Percentiles rank a stretch among this genome's conserved stretches.
phyloP scores from a whole-genome alignment of 2,329 filamentous ascomycete genomes.

The Venturia nashicola region DNA sequence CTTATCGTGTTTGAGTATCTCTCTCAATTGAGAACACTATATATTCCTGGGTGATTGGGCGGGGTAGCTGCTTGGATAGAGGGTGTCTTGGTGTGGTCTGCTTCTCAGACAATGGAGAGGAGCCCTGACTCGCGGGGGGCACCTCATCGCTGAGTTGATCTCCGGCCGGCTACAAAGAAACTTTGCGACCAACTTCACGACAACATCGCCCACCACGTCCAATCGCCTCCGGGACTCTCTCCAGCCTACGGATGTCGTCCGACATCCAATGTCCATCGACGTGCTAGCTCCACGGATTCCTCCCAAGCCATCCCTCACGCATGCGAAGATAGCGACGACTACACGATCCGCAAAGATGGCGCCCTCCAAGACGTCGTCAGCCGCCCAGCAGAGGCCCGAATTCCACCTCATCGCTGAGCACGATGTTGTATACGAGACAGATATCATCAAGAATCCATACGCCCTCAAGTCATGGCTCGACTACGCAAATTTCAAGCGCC shows the following conservation, averaged over 20 bases:
- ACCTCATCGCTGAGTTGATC: background rate
- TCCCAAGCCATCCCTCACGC: background rate
- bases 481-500: conserved; percentile 82
- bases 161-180: background rate
- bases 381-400: conserved; percentile 6
- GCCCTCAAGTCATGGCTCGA: conserved; percentile 90
- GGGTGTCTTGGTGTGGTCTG: background rate
- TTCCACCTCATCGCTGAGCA: conserved; percentile 53
- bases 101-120: background rate
- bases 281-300: conserved; percentile 18
- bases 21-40: background rate
- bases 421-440: conserved; percentile 93
- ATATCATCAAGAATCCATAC: conserved; percentile 73
- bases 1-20: conserved; percentile 13
- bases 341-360: background rate
- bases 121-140: too few relatives aligned
- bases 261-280: conserved; percentile 30
- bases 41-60: background rate
- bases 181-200: background rate
- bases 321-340: conserved; percentile 6
- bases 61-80: conserved; percentile 5
- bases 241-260: conserved; percentile 6
- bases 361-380: background rate
- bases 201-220: background rate
- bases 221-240: background rate